Evolutionary conservation across 108 stramenopile genomes (phyloP).

Genomic region (Poteriospumella lacustris): DNA sequence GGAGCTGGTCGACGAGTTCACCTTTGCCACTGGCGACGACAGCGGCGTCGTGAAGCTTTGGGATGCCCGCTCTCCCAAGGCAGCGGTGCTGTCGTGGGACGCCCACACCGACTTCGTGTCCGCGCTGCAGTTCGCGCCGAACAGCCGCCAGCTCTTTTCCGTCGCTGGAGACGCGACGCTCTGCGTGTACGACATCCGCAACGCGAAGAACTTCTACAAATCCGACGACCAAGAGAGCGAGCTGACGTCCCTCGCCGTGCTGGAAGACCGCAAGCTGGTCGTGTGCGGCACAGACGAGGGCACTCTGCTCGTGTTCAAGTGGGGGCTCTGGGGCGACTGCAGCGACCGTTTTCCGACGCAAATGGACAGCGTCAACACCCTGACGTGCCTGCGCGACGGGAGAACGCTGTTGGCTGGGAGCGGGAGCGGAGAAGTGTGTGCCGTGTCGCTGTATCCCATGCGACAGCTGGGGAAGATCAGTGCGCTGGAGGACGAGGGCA

Average conservation of each 20-base stretch:
- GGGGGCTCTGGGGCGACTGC: constrained; percentile 83
- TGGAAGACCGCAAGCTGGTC: constrained; percentile 77
- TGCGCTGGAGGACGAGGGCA: constrained; percentile 71
- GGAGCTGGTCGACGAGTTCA: background rate
- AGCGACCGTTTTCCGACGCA: constrained; percentile 86
- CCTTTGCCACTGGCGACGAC: constrained; percentile 56
- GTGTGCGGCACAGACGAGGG: constrained; percentile 81
- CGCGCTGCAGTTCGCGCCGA: constrained; percentile 15
- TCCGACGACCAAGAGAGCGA: constrained; percentile 93
- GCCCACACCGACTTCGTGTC: constrained; percentile 25
- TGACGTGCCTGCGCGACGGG: constrained; percentile 80
- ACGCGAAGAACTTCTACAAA: constrained; percentile 25
- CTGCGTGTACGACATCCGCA: constrained; percentile 27
- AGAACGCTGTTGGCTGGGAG: constrained; percentile 86
- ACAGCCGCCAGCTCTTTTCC: background rate
- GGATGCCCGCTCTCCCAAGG: constrained; percentile 35
- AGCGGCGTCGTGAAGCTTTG: constrained; percentile 36
- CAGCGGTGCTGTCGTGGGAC: constrained; percentile 60
- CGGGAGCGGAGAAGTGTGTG: constrained; percentile 83
- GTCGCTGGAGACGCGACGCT: constrained; percentile 32
- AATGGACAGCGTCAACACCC: constrained; percentile 73
- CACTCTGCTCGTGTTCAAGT: constrained; percentile 70
- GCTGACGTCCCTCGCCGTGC: constrained; percentile 65
- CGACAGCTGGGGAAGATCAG: constrained; percentile 76
- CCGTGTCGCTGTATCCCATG: constrained; percentile 80